These are phyloP conservation scores for Saccharomycopsis capsularis DNA, from an alignment of 805 yeast genomes.

Conservation along the genomic window DNA sequence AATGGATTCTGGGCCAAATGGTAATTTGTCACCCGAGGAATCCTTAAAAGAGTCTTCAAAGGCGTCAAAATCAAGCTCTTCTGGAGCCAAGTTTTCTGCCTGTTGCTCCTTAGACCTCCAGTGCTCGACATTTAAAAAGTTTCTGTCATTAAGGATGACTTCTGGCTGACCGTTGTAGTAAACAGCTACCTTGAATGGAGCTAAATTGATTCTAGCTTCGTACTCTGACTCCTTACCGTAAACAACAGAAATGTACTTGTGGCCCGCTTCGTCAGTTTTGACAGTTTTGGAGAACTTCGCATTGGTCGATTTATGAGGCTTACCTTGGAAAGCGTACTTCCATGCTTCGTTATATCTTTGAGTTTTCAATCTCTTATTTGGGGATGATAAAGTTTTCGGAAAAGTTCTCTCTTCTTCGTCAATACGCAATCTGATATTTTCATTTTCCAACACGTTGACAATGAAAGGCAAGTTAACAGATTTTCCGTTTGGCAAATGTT, in stretches of 20 bases:
- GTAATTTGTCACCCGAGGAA: slow-evolving; percentile 54
- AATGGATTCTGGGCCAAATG: slow-evolving; percentile 85
- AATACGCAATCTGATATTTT: slow-evolving; percentile 52
- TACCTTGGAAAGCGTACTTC: slow-evolving; percentile 46
- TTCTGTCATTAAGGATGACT: slow-evolving; percentile 58
- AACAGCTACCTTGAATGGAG: slow-evolving; percentile 47
- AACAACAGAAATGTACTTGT: slow-evolving; percentile 22
- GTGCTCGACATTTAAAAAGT: slow-evolving; percentile 79
- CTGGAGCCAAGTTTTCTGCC: slow-evolving; percentile 38
- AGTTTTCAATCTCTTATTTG: slow-evolving; percentile 30
- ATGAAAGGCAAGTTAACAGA: slow-evolving; percentile 46
- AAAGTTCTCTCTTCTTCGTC: slow-evolving; percentile 51
- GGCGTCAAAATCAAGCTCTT: slow-evolving; percentile 58
- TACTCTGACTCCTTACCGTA: slow-evolving; percentile 39
- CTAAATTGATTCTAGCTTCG: slow-evolving; percentile 36
- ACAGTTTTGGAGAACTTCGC: slow-evolving; percentile 23
- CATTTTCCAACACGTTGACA: slow-evolving; percentile 48
- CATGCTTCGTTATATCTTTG: slow-evolving; percentile 55
- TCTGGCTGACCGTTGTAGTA: slow-evolving; percentile 39
- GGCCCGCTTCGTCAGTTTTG: slow-evolving; percentile 13
- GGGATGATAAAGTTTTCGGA: slow-evolving; percentile 24
- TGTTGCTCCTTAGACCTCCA: slow-evolving; percentile 45
- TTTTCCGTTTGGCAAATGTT: slow-evolving; percentile 36
- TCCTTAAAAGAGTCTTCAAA: slow-evolving; percentile 70
- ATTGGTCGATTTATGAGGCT: slow-evolving; percentile 26